phyloP scores from a whole-genome alignment of 768 basidiomycete genomes.

The Chalciporus piperatus region DNA sequence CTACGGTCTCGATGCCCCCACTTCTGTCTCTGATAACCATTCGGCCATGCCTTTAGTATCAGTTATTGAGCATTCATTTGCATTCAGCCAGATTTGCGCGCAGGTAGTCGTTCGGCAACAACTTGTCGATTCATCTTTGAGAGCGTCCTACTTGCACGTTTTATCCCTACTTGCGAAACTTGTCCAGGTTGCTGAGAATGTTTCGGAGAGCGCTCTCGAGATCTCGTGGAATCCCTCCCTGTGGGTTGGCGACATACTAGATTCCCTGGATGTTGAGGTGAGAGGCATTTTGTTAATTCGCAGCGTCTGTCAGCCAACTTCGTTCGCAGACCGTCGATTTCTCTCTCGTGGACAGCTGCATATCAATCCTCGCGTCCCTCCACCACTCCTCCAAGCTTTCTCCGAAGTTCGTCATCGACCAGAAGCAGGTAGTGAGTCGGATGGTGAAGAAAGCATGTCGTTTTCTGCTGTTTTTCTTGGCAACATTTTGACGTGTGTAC shows the following conservation, averaged over 20 bases:
- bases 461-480: not conserved
- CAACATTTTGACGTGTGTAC: slow-evolving; percentile 14
- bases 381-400: slow-evolving; percentile 48
- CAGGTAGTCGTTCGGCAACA: slow-evolving; percentile 32
- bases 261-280: slow-evolving; percentile 56
- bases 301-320: not conserved
- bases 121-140: slow-evolving; percentile 33
- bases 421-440: slow-evolving; percentile 51
- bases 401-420: slow-evolving; percentile 54
- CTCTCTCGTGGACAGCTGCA: slow-evolving; percentile 58
- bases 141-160: slow-evolving; percentile 51
- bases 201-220: slow-evolving; percentile 29
- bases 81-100: slow-evolving; percentile 47
- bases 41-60: slow-evolving; percentile 50
- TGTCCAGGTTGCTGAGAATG: slow-evolving; percentile 39
- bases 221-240: slow-evolving; percentile 58
- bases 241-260: slow-evolving; percentile 62
- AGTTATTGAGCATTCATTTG: slow-evolving; percentile 52
- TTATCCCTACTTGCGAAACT: slow-evolving; percentile 53
- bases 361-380: slow-evolving; percentile 55
- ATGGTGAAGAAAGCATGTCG: slow-evolving; percentile 52
- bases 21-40: slow-evolving; percentile 24
- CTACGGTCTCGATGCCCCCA: slow-evolving; percentile 47
- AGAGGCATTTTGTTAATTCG: slow-evolving; percentile 7
- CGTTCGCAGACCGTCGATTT: slow-evolving; percentile 47